A percentile compares a stretch with the other conserved stretches of the same genome.
Conservation (phyloP, 139 green algal genomes). For the Raphidocelis subcapitata region DNA sequence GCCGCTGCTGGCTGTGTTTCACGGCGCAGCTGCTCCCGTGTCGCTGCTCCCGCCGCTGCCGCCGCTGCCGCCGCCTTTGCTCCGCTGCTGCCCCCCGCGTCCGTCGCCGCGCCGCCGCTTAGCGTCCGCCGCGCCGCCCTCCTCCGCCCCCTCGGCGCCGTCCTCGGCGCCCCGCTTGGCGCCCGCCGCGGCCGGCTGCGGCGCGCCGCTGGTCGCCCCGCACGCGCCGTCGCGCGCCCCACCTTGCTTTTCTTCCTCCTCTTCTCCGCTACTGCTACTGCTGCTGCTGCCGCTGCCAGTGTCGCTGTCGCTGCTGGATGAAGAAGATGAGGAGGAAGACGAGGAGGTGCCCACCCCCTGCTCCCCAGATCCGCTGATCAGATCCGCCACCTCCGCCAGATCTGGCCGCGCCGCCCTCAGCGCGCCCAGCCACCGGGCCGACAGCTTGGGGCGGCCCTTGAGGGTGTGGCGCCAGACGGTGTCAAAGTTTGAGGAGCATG, state of each 20-base stretch:
- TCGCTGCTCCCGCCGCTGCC: no score
- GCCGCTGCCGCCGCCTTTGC: no score
- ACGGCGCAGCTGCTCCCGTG: no score
- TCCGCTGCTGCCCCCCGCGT: no score
- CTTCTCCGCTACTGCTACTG: constrained; percentile 28
- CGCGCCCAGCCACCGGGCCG: constrained; percentile 54
- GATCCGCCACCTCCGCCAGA: constrained; percentile 51
- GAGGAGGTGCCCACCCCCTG: constrained; percentile 13
- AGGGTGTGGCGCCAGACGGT: constrained; percentile 61
- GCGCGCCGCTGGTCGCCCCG: no score
- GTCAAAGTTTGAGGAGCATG: constrained; percentile 68
- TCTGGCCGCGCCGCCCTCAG: constrained; percentile 60
- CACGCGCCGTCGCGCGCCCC: no score
- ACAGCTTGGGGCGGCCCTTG: constrained; percentile 79
- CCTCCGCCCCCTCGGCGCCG: no score
- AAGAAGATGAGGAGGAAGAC: constrained; percentile 25
- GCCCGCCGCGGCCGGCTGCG: no score
- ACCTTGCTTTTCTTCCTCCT: neutral
- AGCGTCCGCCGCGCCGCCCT: no score
- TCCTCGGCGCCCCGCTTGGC: no score
- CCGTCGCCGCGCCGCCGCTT: no score
- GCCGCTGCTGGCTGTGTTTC: no score
- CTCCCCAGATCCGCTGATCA: constrained; percentile 22
- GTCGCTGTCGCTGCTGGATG: constrained; percentile 27
- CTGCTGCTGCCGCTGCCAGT: constrained; percentile 30